Conservation (phyloP, 371 early-diverging fungal genomes). For the Saksenaea oblongispora region DNA sequence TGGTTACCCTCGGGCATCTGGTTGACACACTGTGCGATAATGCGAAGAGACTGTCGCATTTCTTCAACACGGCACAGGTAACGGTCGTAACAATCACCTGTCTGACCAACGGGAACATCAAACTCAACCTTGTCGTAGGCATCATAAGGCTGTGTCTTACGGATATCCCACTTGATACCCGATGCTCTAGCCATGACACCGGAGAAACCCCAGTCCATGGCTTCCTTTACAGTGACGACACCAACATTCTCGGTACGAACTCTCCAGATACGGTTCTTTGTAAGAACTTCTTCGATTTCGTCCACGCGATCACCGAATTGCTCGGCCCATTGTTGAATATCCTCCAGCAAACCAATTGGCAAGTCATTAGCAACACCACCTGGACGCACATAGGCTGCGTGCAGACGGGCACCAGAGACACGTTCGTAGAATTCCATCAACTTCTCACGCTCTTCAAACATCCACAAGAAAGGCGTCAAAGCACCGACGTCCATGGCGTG, state of each 20-base stretch:
- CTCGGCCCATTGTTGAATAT: constrained; percentile 91
- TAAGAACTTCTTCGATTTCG: constrained; percentile 93
- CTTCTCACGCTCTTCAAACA: constrained; percentile 98
- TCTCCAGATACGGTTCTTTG: constrained; percentile 95
- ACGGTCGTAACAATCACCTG: constrained; percentile 96
- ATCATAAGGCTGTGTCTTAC: constrained; percentile 94
- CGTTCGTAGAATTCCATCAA: constrained; percentile 99
- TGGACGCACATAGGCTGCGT: constrained; percentile 96
- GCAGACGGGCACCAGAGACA: constrained; percentile 97
- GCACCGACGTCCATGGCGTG: constrained; percentile 98
- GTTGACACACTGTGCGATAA: constrained; percentile 93
- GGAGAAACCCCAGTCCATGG: constrained; percentile 90
- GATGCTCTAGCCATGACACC: constrained; percentile 96
- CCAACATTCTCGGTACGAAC: constrained; percentile 88
- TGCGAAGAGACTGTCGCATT: constrained; percentile 96
- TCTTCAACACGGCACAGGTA: constrained; percentile 97
- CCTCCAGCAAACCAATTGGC: constrained; percentile 92
- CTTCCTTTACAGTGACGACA: constrained; percentile 84
- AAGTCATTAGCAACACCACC: constrained; percentile 95
- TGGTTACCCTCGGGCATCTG: constrained; percentile 94
- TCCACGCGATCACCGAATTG: constrained; percentile 90
- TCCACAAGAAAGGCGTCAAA: constrained; percentile 96
- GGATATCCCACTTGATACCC: constrained; percentile 93
- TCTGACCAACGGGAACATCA: constrained; percentile 94
- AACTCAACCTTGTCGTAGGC: constrained; percentile 95